A percentile compares a stretch with the other conserved stretches of the same genome.
These are phyloP conservation scores for Pelargonium australe DNA, from an alignment of 441 rosid species.

Conservation along the genomic window DNA sequence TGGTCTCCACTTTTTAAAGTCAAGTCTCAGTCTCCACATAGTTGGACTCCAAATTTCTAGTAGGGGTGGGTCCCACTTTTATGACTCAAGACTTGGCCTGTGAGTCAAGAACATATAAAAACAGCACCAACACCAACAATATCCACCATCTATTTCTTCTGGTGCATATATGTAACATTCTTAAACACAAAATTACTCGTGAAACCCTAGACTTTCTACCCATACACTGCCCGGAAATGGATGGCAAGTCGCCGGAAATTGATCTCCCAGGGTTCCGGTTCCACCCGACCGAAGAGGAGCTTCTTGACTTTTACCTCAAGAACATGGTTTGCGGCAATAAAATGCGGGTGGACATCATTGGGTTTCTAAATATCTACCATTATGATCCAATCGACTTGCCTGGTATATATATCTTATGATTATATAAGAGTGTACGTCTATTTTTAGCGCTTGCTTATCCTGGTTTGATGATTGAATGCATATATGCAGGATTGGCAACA, in stretches of 20 bases:
- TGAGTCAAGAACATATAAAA: background rate
- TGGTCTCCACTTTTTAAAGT: background rate
- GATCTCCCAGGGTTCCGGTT: slow-evolving; percentile 90
- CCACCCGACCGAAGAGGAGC: slow-evolving; percentile 92
- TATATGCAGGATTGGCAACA: slow-evolving; percentile 48
- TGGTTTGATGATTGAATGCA: background rate
- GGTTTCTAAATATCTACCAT: slow-evolving; percentile 63
- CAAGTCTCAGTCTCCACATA: background rate
- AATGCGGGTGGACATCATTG: slow-evolving; percentile 47
- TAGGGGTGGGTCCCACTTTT: background rate
- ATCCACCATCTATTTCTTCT: background rate
- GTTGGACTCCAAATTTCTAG: background rate
- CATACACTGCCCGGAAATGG: slow-evolving; percentile 18
- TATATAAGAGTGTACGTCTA: background rate
- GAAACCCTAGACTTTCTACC: too few species aligned
- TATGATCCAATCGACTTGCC: slow-evolving; percentile 86
- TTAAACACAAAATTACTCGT: too few species aligned
- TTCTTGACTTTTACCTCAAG: slow-evolving; percentile 76
- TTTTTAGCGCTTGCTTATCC: too few species aligned
- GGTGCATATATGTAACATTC: background rate
- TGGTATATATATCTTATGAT: slow-evolving; percentile 28
- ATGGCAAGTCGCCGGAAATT: slow-evolving; percentile 28
- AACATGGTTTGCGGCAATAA: slow-evolving; percentile 54
- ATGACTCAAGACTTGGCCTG: background rate
- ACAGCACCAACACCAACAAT: background rate